These are phyloP conservation scores for Cordia subcordata DNA, from an alignment of 257 asterid species.

Conservation along the genomic window DNA sequence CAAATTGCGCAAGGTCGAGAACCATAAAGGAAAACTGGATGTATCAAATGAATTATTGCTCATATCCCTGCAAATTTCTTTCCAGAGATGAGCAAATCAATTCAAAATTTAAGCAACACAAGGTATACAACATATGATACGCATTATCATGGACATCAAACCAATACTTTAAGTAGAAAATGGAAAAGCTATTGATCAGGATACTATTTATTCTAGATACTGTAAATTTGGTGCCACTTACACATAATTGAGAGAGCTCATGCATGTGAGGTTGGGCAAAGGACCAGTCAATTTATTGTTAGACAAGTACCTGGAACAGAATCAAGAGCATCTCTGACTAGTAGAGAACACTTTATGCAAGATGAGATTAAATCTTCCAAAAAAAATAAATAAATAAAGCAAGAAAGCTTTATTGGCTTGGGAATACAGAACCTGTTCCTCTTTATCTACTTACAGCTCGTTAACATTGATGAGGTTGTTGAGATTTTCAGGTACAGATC, in stretches of 20 bases:
- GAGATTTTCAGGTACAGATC: slow-evolving; percentile 59
- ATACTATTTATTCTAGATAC: background rate
- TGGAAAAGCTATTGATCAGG: background rate
- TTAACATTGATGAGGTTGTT: slow-evolving; percentile 47
- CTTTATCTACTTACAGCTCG: slow-evolving; percentile 56
- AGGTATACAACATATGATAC: too few species aligned
- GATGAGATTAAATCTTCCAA: background rate
- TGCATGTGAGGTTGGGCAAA: slow-evolving; percentile 66
- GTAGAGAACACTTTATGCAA: background rate
- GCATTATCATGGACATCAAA: background rate
- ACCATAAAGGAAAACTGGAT: slow-evolving; percentile 51
- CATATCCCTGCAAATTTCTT: slow-evolving; percentile 54
- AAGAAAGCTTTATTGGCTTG: background rate
- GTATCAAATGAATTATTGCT: slow-evolving; percentile 67
- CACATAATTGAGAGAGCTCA: slow-evolving; percentile 58
- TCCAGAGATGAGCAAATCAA: too few species aligned
- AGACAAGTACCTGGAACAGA: slow-evolving; percentile 53
- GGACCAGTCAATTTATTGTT: slow-evolving; percentile 65
- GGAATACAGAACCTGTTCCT: background rate
- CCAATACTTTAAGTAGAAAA: background rate
- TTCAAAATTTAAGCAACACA: too few species aligned
- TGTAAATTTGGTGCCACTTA: slow-evolving; percentile 28
- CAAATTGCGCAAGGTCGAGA: slow-evolving; percentile 48
- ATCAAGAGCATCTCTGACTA: background rate
- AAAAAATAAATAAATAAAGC: background rate